These are phyloP conservation scores for Diddensiella transvaalensis DNA, from an alignment of 805 yeast species.

Conservation along the genomic window DNA sequence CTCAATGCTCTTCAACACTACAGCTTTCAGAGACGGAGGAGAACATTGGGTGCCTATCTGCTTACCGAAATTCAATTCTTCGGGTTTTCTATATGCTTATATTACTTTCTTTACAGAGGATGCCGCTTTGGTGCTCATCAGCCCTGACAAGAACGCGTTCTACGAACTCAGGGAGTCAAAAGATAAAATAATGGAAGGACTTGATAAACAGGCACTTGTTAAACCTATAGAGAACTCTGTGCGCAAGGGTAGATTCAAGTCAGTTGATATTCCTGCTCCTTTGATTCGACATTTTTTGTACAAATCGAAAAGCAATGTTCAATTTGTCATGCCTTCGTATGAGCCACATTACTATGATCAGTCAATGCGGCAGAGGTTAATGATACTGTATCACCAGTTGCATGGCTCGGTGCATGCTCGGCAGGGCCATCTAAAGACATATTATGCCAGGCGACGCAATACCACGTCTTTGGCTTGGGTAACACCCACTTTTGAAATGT, in stretches of 20 bases:
- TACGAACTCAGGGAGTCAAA: conserved; percentile 67
- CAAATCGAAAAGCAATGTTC: conserved; percentile 67
- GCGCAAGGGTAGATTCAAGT: conserved; percentile 40
- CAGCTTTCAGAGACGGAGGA: conserved; percentile 46
- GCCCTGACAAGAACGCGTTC: conserved; percentile 76
- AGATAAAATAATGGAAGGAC: conserved; percentile 44
- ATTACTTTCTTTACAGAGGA: conserved; percentile 54
- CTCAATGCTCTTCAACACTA: conserved; percentile 62
- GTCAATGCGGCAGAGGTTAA: conserved; percentile 25
- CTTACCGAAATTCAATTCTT: conserved; percentile 81
- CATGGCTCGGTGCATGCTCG: conserved; percentile 36
- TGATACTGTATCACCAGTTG: conserved; percentile 33
- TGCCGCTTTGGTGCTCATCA: conserved; percentile 46
- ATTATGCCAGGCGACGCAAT: conserved; percentile 25
- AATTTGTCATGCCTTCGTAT: conserved; percentile 47
- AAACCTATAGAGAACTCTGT: conserved; percentile 38
- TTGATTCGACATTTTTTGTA: conserved; percentile 74
- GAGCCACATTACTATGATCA: conserved; percentile 37
- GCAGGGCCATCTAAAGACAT: conserved; percentile 27
- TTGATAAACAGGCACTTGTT: conserved; percentile 38
- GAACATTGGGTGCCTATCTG: conserved; percentile 95
- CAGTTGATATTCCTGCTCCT: conserved; percentile 52
- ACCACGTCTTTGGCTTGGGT: conserved; percentile 49
- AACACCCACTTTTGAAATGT: conserved; percentile 59
- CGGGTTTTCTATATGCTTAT: conserved; percentile 82